Conservation (phyloP, 2,329 filamentous ascomycete genomes). For the Phoma herbarum region DNA sequence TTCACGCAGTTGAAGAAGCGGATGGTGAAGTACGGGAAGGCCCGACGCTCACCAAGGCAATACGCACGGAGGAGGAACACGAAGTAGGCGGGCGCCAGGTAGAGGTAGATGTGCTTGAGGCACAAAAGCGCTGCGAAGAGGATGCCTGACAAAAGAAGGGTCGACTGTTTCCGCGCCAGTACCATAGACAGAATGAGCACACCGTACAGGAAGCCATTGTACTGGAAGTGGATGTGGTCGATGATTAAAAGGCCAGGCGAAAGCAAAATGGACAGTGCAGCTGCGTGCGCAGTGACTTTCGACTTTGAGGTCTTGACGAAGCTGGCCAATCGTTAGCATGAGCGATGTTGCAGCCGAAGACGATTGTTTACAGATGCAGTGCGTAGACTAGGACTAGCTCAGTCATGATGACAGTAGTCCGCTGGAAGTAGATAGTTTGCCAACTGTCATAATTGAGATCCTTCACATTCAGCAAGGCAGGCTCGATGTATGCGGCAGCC, state of each 20-base stretch:
- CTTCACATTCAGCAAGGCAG: conserved; percentile 80
- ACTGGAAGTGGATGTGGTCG: conserved; percentile 98
- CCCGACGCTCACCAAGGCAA: conserved; percentile 79
- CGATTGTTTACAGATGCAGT: conserved; percentile 70
- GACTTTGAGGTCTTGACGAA: conserved; percentile 78
- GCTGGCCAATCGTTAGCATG: conserved; percentile 55
- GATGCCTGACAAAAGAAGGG: conserved; percentile 79
- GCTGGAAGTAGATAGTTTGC: conserved; percentile 94
- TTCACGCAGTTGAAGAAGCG: conserved; percentile 83
- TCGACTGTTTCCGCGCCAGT: conserved; percentile 77
- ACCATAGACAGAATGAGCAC: conserved; percentile 87
- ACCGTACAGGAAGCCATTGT: conserved; percentile 97
- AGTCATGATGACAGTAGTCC: conserved; percentile 83
- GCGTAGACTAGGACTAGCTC: conserved; percentile 87
- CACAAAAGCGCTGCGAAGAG: conserved; percentile 87
- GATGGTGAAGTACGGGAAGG: conserved; percentile 73
- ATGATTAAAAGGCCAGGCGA: conserved; percentile 96
- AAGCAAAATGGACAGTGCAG: conserved; percentile 86
- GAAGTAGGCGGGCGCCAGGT: conserved; percentile 94
- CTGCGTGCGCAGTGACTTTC: conserved; percentile 83
- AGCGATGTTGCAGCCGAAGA: not conserved
- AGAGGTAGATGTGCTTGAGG: conserved; percentile 98
- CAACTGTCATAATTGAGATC: conserved; percentile 89
- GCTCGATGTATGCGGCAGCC: conserved; percentile 77
- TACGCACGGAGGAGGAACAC: conserved; percentile 90